Base-by-base conservation (phyloP, 768 basidiomycete genomes). In the Suillus subalutaceus region DNA sequence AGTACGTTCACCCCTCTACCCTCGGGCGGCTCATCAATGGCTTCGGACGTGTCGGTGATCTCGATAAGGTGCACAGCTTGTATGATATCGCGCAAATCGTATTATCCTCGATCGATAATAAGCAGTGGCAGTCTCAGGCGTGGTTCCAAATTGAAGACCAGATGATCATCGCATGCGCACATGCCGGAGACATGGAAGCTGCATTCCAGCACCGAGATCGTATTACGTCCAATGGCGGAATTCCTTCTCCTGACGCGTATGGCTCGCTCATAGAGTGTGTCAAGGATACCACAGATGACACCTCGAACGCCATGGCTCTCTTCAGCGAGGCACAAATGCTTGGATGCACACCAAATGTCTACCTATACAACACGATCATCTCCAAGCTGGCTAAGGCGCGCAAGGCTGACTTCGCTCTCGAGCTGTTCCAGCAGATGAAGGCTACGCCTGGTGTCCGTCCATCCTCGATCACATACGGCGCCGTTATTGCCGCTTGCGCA, bases 281-380 rank as follows among this genome's bases (percentile, higher is more conserved):
- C 71, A 94, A 92, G 78, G 95, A 98, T 69, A 97, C 97, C 26
- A 99, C 97, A 13, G 97, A 99, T 77, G 97, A 99, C 71, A 91
- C 95, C 0, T 85, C 89, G 4, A 93, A 95, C 68, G 96, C 95
- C 0, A 81, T 95, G 77, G 84, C 88, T 38, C 85, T 98, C 38
- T 99, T 90, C 80, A 80, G 89, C 37, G 96, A 99, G 77, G 84
- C 91, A 26, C 84, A 88, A 67, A 76, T 79, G 53, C 85, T 86
- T 35, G 88, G 88, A 10, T 92, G 97, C 46, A 70, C 72, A 40
- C 91, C 94, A 18, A 96, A 93, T 73, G 83, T 90, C 57, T 99
- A 91, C 79, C 86, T 99, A 46, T 99, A 92, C 83, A 99, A 99
- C 82, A 98, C 94, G 71, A 91, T 96, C 79, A 98, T 99, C 78